These are phyloP conservation scores for Thelonectria olida DNA, from an alignment of 2,329 filamentous ascomycete genomes.

Conservation along the genomic window DNA sequence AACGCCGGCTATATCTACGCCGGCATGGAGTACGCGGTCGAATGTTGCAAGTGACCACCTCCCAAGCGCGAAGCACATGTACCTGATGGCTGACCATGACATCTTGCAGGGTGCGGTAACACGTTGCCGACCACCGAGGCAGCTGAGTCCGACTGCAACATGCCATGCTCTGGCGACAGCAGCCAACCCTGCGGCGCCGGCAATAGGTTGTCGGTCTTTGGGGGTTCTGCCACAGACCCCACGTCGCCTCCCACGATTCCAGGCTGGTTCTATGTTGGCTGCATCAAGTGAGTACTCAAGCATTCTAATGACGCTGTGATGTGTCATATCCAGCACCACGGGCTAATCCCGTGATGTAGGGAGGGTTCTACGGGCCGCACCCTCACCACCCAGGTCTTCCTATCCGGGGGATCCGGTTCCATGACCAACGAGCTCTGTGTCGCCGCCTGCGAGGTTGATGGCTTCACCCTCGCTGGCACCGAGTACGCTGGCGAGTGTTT, in stretches of 20 bases:
- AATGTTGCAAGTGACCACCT: constrained; percentile 54
- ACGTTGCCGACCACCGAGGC: constrained; percentile 40
- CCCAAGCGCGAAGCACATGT: background rate
- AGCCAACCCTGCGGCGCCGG: constrained; percentile 60
- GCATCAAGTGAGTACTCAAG: constrained; percentile 11
- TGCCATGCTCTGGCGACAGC: constrained; percentile 59
- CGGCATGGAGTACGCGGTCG: constrained; percentile 57
- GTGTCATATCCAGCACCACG: background rate
- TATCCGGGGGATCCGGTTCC: constrained; percentile 2
- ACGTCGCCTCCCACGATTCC: constrained; percentile 1
- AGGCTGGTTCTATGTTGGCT: constrained; percentile 11
- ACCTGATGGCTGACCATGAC: constrained; percentile 13
- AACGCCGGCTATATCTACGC: constrained; percentile 52
- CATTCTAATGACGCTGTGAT: background rate
- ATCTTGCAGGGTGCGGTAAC: constrained; percentile 48
- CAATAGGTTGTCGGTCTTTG: constrained; percentile 52
- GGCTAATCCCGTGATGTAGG: constrained; percentile 4
- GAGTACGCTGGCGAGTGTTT: constrained; percentile 65
- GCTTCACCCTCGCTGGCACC: constrained; percentile 57
- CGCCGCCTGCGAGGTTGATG: constrained; percentile 54
- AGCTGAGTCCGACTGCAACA: constrained; percentile 55
- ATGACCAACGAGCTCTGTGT: constrained; percentile 58
- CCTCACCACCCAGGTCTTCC: constrained; percentile 4
- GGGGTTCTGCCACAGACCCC: background rate
- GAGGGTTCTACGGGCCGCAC: constrained; percentile 12